Evolutionary conservation across 495 filamentous ascomycete species (phyloP).

Genomic region (Talaromyces liani): DNA sequence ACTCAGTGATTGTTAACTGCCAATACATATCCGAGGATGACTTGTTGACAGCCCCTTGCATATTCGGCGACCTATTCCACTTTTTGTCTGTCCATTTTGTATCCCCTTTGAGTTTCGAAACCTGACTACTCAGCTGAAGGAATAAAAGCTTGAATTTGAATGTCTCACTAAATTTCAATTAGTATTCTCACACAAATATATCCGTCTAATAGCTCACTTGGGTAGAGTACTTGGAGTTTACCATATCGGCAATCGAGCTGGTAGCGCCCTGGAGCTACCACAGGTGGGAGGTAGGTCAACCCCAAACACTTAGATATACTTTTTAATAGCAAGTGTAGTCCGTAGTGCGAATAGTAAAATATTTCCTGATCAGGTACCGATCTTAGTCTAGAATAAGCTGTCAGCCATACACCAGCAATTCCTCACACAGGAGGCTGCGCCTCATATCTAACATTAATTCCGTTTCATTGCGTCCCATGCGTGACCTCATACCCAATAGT

Average conservation of each 20-base stretch:
- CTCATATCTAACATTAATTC: not conserved
- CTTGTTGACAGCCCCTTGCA: not conserved
- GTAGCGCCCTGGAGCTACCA: not conserved
- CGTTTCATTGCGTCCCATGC: not conserved
- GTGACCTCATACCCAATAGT: not conserved
- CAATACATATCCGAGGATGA: not conserved
- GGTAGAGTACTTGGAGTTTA: not conserved
- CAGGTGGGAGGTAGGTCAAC: not conserved
- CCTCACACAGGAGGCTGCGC: not conserved
- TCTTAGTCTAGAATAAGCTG: not conserved
- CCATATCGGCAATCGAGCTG: not conserved
- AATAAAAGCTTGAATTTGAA: not conserved
- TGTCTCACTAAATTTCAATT: not conserved
- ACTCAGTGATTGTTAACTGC: not conserved
- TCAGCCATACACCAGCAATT: not conserved
- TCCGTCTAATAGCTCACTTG: not conserved
- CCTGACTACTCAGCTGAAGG: not conserved
- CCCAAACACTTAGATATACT: no score
- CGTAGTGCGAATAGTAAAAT: no score
- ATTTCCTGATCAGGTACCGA: not conserved
- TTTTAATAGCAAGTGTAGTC: no score
- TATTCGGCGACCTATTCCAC: not conserved
- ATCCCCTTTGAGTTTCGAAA: not conserved
- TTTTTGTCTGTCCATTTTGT: not conserved
- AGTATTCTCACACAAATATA: not conserved